Conservation (phyloP, 176 grass and related monocot species). For the Oryza glaberrima region DNA sequence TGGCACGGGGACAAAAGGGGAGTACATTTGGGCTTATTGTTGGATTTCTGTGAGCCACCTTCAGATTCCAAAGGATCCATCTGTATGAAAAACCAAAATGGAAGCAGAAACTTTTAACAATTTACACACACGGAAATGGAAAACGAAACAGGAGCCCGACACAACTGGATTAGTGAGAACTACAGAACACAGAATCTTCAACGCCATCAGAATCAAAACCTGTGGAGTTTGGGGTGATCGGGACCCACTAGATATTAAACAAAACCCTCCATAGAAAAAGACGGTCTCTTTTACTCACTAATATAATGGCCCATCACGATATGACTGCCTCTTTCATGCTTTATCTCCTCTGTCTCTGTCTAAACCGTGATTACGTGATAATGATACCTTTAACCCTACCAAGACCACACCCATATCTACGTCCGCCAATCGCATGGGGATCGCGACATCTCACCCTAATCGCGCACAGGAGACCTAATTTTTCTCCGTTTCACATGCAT, state of each 20-base stretch:
- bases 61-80: slow-evolving; percentile 51
- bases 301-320: neutral
- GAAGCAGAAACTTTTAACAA: neutral
- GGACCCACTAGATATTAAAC: slow-evolving; percentile 31
- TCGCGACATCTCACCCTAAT: neutral
- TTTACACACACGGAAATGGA: neutral
- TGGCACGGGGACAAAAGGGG: neutral
- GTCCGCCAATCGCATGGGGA: neutral
- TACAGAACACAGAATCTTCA: neutral
- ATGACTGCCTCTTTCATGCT: slow-evolving; percentile 8
- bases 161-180: neutral
- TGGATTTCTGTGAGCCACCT: slow-evolving; percentile 41
- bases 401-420: neutral
- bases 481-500: neutral
- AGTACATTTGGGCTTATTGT: slow-evolving; percentile 85
- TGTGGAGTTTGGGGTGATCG: neutral
- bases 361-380: slow-evolving; percentile 24
- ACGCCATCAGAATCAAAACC: neutral
- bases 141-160: neutral
- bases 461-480: neutral
- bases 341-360: neutral
- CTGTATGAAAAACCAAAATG: slow-evolving; percentile 5
- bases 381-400: slow-evolving; percentile 8
- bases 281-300: neutral
- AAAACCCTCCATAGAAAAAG: slow-evolving; percentile 35